Percentiles rank a stretch among this genome's conserved stretches.
Conservation (phyloP, 768 basidiomycete genomes). For the Suillus subluteus region DNA sequence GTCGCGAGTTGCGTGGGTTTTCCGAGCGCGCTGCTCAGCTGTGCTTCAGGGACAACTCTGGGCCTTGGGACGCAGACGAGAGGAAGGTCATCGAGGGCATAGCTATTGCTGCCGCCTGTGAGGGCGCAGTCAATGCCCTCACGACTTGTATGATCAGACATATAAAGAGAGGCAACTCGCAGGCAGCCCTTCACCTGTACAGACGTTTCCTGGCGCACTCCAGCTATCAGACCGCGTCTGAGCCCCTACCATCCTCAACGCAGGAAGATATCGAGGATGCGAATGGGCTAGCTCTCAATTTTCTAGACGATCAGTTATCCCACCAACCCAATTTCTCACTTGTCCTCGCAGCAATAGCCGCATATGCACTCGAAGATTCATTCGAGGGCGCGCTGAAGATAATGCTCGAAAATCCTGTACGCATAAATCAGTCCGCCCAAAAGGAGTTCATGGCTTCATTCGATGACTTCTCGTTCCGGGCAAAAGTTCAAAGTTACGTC, state of each 20-base stretch:
- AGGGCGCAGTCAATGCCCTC: slow-evolving; percentile 50
- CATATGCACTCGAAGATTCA: slow-evolving; percentile 60
- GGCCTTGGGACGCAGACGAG: slow-evolving; percentile 32
- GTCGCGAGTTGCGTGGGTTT: slow-evolving; percentile 44
- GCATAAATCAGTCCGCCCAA: slow-evolving; percentile 38
- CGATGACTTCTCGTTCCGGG: slow-evolving; percentile 37
- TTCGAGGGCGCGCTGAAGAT: slow-evolving; percentile 58
- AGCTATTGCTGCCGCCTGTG: slow-evolving; percentile 50
- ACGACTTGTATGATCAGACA: slow-evolving; percentile 51
- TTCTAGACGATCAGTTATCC: slow-evolving; percentile 21
- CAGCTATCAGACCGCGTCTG: slow-evolving; percentile 24
- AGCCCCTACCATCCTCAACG: slow-evolving; percentile 17
- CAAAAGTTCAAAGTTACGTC: slow-evolving; percentile 49
- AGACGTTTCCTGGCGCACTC: slow-evolving; percentile 35
- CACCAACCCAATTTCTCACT: slow-evolving; percentile 38
- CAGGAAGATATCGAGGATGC: slow-evolving; percentile 23
- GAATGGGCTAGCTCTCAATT: slow-evolving; percentile 30
- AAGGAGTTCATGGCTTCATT: slow-evolving; percentile 46
- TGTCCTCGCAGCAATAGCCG: slow-evolving; percentile 58
- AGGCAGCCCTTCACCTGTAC: slow-evolving; percentile 50
- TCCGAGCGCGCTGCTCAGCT: slow-evolving; percentile 39
- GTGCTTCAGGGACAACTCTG: slow-evolving; percentile 23
- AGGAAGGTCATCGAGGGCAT: slow-evolving; percentile 46
- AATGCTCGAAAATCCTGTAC: slow-evolving; percentile 43
- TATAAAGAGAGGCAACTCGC: slow-evolving; percentile 44